Base-by-base conservation (phyloP, 1,139 yeast species). In the Pichia sp. region DNA sequence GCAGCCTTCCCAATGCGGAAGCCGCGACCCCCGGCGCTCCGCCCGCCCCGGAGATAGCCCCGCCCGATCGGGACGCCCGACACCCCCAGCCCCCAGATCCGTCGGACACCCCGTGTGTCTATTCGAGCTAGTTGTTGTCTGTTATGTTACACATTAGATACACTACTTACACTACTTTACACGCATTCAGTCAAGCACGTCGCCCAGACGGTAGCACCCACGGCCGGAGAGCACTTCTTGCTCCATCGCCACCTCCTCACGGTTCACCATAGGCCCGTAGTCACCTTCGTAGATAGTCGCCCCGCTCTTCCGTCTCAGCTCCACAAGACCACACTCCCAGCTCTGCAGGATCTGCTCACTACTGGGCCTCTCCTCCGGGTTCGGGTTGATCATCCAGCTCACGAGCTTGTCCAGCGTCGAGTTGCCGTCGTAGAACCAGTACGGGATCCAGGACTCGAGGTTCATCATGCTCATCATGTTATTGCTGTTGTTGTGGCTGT, bases 231-330 rank as follows among this genome's bases (percentile, higher is more conserved):
- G 11, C 7, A 15, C 19, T 4, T 18, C 28, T 21, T 54, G 52
- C 9, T 19, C 22, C 20, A 44, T 53, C 73, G 4, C 83, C 73
- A 4, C 83, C 83, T 52, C 72, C 70, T 9, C 52, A 4, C 18
- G 24, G 4, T 45, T 30, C 5, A 51, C 38, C 8, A 44, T 34
- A 4, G 98, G 97, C 0, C 99, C 99, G 65, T 79, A 91, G 58
- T 93, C 98, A 34, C 98, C 99, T 68, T 93, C 99, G 59, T 85
- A 94, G 55, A 93, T 87, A 2, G 93, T 87, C 1, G 98, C 97
- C 3, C 99, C 99, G 4, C 96, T 91, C 62, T 87, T 86, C 47
- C 98, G 76, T 53, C 94, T 77, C 53, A 76, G 70, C 57, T 91
- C 97, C 38, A 93, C 93, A 53, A 84, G 78, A 44, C 77, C 75